Conservation (phyloP, 495 filamentous ascomycete species). For the Daldinia loculata region DNA sequence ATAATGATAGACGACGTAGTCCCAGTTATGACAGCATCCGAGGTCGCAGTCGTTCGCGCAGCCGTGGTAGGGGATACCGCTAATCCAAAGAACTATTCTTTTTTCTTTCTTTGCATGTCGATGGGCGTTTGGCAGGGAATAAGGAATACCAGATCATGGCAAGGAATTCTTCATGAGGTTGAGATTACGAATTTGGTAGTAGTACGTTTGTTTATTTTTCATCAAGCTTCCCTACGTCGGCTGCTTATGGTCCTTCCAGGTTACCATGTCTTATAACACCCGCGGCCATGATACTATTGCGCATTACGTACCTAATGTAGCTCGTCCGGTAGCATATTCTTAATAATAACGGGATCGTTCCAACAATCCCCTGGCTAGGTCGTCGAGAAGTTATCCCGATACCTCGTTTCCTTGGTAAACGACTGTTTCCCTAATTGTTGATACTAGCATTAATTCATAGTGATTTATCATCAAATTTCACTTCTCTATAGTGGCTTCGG, state of each 20-base stretch:
- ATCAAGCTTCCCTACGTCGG: constrained; percentile 2
- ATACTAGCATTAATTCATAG: not conserved
- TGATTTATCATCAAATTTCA: constrained; percentile 1
- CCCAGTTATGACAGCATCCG: constrained; percentile 40
- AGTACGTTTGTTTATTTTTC: constrained; percentile 23
- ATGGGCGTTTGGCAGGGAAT: constrained; percentile 12
- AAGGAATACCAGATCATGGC: not conserved
- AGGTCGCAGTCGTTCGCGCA: constrained; percentile 43
- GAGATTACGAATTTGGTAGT: constrained; percentile 3
- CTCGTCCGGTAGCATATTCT: not conserved
- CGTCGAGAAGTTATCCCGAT: constrained; percentile 6
- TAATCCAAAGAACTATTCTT: constrained; percentile 7
- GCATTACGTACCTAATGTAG: not conserved
- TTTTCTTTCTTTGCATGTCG: not conserved
- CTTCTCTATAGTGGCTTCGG: not conserved
- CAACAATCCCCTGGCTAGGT: not conserved
- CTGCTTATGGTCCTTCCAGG: constrained; percentile 29
- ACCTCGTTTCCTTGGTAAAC: no score
- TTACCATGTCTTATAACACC: not conserved
- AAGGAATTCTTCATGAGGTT: not conserved
- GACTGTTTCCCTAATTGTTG: not conserved
- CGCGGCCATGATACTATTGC: not conserved
- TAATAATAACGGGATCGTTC: not conserved
- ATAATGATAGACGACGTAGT: constrained; percentile 61
- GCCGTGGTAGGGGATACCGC: constrained; percentile 39